These are phyloP conservation scores for Candida gigantensis DNA, from an alignment of 1,139 yeast genomes.

Conservation along the genomic window DNA sequence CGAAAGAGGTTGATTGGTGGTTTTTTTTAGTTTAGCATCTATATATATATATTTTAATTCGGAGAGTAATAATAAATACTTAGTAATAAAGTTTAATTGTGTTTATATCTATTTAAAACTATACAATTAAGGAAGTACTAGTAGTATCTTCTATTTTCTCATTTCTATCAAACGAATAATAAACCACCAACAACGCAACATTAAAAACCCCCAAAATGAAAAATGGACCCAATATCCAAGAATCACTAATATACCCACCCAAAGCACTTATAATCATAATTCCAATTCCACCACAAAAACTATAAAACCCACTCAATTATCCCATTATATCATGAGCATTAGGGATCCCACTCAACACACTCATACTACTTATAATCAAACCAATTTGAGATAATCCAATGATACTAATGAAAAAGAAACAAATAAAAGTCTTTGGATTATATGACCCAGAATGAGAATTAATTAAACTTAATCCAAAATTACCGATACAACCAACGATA, in stretches of 20 bases:
- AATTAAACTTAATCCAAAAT: constrained; percentile 30
- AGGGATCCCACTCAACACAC: constrained; percentile 35
- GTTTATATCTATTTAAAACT: too few species aligned
- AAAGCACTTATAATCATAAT: constrained; percentile 57
- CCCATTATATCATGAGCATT: constrained; percentile 46
- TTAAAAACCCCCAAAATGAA: constrained; percentile 52
- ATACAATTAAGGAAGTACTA: too few species aligned
- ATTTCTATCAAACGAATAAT: neutral
- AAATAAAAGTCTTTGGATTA: constrained; percentile 36
- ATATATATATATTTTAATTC: too few species aligned
- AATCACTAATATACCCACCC: constrained; percentile 64
- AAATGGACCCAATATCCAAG: constrained; percentile 62
- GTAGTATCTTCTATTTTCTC: neutral
- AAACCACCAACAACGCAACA: constrained; percentile 7
- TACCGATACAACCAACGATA: constrained; percentile 43
- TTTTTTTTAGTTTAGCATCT: too few species aligned
- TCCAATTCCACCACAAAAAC: constrained; percentile 71
- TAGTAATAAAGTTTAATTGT: too few species aligned
- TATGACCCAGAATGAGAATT: constrained; percentile 17
- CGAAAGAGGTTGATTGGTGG: too few species aligned
- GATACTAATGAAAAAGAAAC: constrained; percentile 34
- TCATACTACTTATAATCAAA: constrained; percentile 53
- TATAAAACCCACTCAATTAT: constrained; percentile 66
- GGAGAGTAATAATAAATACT: too few species aligned
- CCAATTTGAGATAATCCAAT: constrained; percentile 56